Conservation (phyloP, 768 basidiomycete genomes). For the Multifurca ochricompacta region DNA sequence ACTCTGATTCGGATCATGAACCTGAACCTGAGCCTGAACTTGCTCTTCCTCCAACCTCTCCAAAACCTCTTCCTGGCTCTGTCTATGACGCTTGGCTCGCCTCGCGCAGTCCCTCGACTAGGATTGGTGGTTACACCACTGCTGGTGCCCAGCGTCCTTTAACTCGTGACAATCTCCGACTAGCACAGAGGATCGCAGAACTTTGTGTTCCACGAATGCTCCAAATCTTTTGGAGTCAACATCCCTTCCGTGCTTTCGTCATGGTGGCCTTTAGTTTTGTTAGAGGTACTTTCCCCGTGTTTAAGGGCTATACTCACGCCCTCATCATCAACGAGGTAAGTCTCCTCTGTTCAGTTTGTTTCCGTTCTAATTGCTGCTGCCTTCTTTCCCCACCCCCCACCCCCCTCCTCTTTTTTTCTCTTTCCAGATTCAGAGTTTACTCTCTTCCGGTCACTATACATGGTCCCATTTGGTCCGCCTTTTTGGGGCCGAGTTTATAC, state of each 20-base stretch:
- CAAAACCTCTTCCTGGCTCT: background rate
- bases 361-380: background rate
- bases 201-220: slow-evolving; percentile 51
- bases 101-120: slow-evolving; percentile 20
- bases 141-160: slow-evolving; percentile 68
- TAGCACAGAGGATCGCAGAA: slow-evolving; percentile 49
- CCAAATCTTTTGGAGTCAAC: slow-evolving; percentile 41
- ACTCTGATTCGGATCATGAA: background rate
- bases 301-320: slow-evolving; percentile 80
- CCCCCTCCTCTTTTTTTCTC: too few relatives aligned
- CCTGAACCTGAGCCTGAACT: background rate
- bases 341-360: background rate
- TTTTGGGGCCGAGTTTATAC: slow-evolving; percentile 51
- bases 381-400: too few relatives aligned
- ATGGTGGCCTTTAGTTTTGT: slow-evolving; percentile 65
- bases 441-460: slow-evolving; percentile 64
- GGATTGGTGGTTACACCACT: slow-evolving; percentile 25
- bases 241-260: slow-evolving; percentile 61
- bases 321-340: slow-evolving; percentile 77
- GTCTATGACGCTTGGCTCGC: slow-evolving; percentile 27
- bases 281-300: slow-evolving; percentile 72
- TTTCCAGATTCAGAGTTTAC: slow-evolving; percentile 55
- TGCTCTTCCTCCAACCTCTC: too few relatives aligned
- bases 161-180: slow-evolving; percentile 43
- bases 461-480: slow-evolving; percentile 57